Base-by-base conservation (phyloP, 129 eudicot genomes). In the Flaveria linearis region DNA sequence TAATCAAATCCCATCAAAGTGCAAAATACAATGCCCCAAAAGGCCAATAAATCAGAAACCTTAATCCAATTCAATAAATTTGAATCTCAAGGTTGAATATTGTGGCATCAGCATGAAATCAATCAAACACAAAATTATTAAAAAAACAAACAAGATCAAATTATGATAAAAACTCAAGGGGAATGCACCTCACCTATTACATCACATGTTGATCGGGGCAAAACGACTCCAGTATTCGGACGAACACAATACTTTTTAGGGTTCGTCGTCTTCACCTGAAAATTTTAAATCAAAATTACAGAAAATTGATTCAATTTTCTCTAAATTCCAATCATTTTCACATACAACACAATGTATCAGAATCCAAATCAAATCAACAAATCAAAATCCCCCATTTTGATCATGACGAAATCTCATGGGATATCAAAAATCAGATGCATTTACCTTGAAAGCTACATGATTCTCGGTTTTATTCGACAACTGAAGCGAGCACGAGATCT, bases 161-260 rank as follows among this genome's bases (percentile, higher is more conserved):
- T 71, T 33, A 56, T 62, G 57, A 69, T 45, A 8, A 68, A 33
- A 43, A 12, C 5, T 28, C 43, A 12, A 65, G 52, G 33, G 12
- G 25, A 58, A 20, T 55, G 66, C 74, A 92, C 94, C 91, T 77
- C 74, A 92, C 94, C 96, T 77, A 85, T 77, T 56, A 88, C 73
- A 43, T 88, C 95, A 78, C 89, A 88, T 63, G 88, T 85, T 22
- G 93, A 87, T 75, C 83, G 83, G 23, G 96, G 97, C 82, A 74
- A 50, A 66, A 92, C 91, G 16, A 92, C 81, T 20, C 96, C 96
- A 4, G 91, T 87, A 77, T 89, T 92, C 0, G 96, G 96, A 46
- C 97, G 89, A 68, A 92, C 97, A 12, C 97, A 89, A 71, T 92
- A 92, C 64, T 92, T 92, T 87, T 92, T 91, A 0, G 97, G 97